A percentile compares a stretch with the other conserved stretches of the same genome.
These are phyloP conservation scores for Ophiocordyceps camponoti-saundersi DNA, from an alignment of 2,329 filamentous ascomycete genomes.

Conservation along the genomic window DNA sequence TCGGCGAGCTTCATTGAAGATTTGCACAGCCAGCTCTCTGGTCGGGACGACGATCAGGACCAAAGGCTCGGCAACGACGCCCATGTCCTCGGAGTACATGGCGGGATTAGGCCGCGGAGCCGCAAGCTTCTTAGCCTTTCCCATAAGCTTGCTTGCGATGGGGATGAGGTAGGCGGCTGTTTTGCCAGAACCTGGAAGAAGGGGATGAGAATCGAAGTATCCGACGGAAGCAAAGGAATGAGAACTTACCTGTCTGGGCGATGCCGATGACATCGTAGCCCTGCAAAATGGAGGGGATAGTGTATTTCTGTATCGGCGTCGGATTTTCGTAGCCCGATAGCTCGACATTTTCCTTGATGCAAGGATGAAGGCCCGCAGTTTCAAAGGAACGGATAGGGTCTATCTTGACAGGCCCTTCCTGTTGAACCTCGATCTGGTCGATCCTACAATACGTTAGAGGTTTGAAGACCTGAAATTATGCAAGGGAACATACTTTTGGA, in stretches of 20 bases:
- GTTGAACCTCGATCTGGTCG: constrained; percentile 32
- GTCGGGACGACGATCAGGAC: constrained; percentile 76
- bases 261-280: constrained; percentile 75
- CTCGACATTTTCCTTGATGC: constrained; percentile 61
- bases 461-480: constrained; percentile 1
- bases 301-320: constrained; percentile 78
- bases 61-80: constrained; percentile 65
- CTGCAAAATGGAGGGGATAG: constrained; percentile 59
- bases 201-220: neutral
- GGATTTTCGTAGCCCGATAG: constrained; percentile 54
- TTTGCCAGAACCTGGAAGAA: constrained; percentile 68
- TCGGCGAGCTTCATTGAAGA: constrained; percentile 85
- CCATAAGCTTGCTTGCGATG: constrained; percentile 81
- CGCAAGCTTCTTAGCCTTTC: constrained; percentile 78
- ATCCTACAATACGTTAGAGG: constrained; percentile 24
- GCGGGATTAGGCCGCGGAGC: constrained; percentile 55
- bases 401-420: constrained; percentile 38
- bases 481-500: constrained; percentile 35
- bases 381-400: constrained; percentile 42
- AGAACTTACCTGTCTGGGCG: constrained; percentile 69
- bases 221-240: neutral
- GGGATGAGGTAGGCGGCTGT: constrained; percentile 86
- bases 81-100: constrained; percentile 30
- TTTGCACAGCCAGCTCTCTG: constrained; percentile 81
- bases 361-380: constrained; percentile 69